A percentile compares a stretch with the other conserved stretches of the same genome.
Evolutionary conservation across 2,329 filamentous ascomycete species (phyloP).

Genomic region (Lecanosticta acicola): DNA sequence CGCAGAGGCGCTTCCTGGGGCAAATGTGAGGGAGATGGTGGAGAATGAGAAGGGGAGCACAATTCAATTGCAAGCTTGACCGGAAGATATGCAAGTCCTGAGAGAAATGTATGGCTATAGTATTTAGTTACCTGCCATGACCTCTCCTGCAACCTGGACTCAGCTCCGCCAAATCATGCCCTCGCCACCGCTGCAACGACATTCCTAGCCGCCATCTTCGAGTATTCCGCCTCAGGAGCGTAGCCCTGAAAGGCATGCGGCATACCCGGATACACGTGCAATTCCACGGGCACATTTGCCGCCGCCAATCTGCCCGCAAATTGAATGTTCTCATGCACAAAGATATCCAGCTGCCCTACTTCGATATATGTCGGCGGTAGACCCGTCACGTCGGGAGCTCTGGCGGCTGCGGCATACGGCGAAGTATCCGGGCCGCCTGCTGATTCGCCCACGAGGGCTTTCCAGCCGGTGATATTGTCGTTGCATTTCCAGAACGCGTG

Average conservation of each 20-base stretch:
- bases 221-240: slow-evolving; percentile 13
- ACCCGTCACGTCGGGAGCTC: slow-evolving; percentile 23
- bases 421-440: slow-evolving; percentile 18
- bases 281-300: slow-evolving; percentile 38
- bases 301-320: slow-evolving; percentile 38
- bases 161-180: no score
- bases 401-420: slow-evolving; percentile 21
- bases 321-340: slow-evolving; percentile 38
- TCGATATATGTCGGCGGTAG: slow-evolving; percentile 44
- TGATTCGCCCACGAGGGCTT: slow-evolving; percentile 32
- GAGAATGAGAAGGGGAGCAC: no score
- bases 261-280: slow-evolving; percentile 44
- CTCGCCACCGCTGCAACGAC: slow-evolving; percentile 8
- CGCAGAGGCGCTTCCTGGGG: background rate
- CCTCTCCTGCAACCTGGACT: no score
- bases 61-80: no score
- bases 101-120: no score
- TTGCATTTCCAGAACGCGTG: slow-evolving; percentile 35
- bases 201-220: slow-evolving; percentile 14
- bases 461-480: slow-evolving; percentile 40
- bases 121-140: no score
- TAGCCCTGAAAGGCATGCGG: slow-evolving; percentile 37
- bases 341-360: slow-evolving; percentile 40
- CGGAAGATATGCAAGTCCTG: no score
- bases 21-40: background rate